Base-by-base conservation (phyloP, 2,329 filamentous ascomycete genomes). In the Trichoderma koningiopsis region DNA sequence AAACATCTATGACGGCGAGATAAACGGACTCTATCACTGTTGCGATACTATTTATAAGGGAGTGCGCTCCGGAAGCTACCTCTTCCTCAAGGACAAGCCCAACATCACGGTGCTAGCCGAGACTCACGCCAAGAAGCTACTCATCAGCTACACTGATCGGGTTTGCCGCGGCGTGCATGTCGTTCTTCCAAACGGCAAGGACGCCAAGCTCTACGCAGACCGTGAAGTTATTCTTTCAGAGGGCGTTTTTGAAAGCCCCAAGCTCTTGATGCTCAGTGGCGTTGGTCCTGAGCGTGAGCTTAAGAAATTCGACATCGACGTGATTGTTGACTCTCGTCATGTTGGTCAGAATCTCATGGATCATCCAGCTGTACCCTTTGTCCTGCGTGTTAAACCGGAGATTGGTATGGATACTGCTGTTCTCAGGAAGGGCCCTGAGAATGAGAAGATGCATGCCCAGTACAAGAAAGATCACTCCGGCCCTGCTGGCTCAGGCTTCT, bases 331-430 rank as follows among this genome's bases (percentile, higher is more conserved):
- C 71, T 85, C 87, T 0, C 85, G 86, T 0, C 87, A 89, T 55
- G 88, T 92, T 3, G 89, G 89, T 5, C 85, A 84, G 68, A 89
- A 91, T 77, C 81, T 92, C 3, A 82, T 89, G 69, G 88, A 92
- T 74, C 88, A 89, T 57, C 86, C 86, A 56, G 85, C 85, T 70
- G 81, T 88, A 33, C 81, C 83, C 0, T 80, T 85, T 64, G 80
- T 86, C 14, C 84, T 84, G 57, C 79, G 83, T 11, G 74, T 83
- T 72, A 79, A 81, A 71, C 78, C 84, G 57, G 77, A 79, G 47
- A 77, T 76, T 68, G 77, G 78, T n/a, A 74, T 83, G 6, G 82
- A 84, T 55, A 73, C 81, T 53, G 73, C 81, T 53, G 73, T 84
- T 13, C 79, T 84, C 1, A 79, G 80, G 14, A 74, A 79, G 53